A percentile compares a stretch with the other conserved stretches of the same genome.
phyloP scores from a whole-genome alignment of 2,329 filamentous ascomycete species.

The Neurospora sp. region DNA sequence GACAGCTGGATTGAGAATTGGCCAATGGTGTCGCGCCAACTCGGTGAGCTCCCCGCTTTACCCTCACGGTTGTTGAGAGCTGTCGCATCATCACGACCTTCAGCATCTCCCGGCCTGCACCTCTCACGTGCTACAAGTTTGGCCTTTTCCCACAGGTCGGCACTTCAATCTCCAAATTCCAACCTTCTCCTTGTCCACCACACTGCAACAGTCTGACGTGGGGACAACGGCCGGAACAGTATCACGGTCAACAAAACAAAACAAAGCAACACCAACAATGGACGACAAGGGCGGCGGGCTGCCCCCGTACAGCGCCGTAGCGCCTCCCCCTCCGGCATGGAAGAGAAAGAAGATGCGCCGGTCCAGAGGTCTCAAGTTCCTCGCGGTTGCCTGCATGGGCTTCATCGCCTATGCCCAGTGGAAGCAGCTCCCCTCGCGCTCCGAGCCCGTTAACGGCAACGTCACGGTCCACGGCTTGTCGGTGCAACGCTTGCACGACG shows the following conservation, averaged over 20 bases:
- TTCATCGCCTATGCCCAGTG: slow-evolving; percentile 38
- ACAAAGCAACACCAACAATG: slow-evolving; percentile 4
- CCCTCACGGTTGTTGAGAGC: not conserved
- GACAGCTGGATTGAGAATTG: not conserved
- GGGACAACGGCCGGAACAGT: not conserved
- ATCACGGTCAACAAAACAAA: not conserved
- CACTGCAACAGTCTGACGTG: not conserved
- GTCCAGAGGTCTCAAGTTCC: slow-evolving; percentile 32
- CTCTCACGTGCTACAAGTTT: not conserved
- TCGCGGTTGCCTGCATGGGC: slow-evolving; percentile 36
- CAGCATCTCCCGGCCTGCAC: too few species aligned
- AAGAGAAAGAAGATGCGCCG: slow-evolving; percentile 28
- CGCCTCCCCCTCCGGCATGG: slow-evolving; percentile 18
- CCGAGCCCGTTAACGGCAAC: slow-evolving; percentile 9
- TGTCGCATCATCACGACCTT: not conserved
- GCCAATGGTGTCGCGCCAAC: not conserved
- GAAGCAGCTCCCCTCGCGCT: slow-evolving; percentile 24
- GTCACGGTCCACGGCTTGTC: slow-evolving; percentile 33
- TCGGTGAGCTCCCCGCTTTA: not conserved
- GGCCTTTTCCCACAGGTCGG: not conserved
- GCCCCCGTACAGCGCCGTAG: slow-evolving; percentile 33
- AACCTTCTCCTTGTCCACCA: not conserved
- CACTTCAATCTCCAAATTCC: not conserved
- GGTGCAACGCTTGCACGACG: slow-evolving; percentile 38
- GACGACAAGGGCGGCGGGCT: slow-evolving; percentile 30